Evolutionary conservation across 257 asterid species (phyloP), one percentile per base, ranked within the genome.

Genomic region (Primulina huaijiensis): DNA sequence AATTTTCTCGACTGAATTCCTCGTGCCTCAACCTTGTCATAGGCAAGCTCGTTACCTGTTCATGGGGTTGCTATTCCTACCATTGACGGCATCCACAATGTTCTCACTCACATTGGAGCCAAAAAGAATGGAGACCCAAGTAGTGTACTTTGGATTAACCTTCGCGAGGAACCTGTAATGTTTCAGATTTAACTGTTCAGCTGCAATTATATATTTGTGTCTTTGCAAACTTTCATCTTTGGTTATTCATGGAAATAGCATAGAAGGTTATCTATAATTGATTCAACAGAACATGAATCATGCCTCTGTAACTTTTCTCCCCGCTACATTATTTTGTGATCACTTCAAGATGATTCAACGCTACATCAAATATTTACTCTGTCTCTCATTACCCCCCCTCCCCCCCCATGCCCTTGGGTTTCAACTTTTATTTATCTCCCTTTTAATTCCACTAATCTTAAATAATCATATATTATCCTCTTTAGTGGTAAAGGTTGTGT

Each of bases 41-140:
- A 92, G 98, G 97, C 97, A 21, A 83, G 70, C 74, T 85, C 88
- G 12, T 77, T 86, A 75, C 96, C 90, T 74, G 98, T 93, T 71
- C 97, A 90, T 64, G 97, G 98, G 57, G 98, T 90, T 82, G 98
- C 98, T 75, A 93, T 93, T 74, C 97, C 98, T 16, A 90, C 97
- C 21, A 83, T 77, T 79, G 95, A 89, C 72, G 98, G 98, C 75
- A 93, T 93, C 76, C 88, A 82, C 34, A 90, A 93, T 82, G 97
- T 93, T 80, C 98, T 93, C 62, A 79, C 85, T 73, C 86, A 87
- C 84, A 93, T 93, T 78, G 90, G 95, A 67, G 84, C 93, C 74
- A 82, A 88, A 79, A 69, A 76, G 61, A 80, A 76, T 27, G 89
- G 90, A 76, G 88, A 82, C 69, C 82, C 77, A 53, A 82, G 80